These are phyloP conservation scores for Trichoderma hamatum DNA, from an alignment of 2,329 filamentous ascomycete species.

Conservation along the genomic window DNA sequence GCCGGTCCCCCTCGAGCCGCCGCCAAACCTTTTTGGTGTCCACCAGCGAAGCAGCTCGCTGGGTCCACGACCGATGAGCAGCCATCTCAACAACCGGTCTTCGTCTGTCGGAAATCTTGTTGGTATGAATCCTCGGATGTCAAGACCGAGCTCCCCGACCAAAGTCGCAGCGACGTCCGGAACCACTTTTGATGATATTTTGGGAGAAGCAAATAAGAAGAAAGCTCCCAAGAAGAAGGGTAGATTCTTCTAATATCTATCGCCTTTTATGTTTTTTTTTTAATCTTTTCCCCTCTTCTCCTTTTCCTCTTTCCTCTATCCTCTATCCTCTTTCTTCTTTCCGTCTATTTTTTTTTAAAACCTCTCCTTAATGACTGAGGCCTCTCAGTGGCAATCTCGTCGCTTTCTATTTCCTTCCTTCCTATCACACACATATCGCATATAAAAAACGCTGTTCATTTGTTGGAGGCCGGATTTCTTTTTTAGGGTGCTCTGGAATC, in stretches of 20 bases:
- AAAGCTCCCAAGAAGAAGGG: slow-evolving; percentile 46
- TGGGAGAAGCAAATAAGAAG: slow-evolving; percentile 43
- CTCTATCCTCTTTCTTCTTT: neutral
- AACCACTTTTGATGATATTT: slow-evolving; percentile 54
- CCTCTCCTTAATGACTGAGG: neutral
- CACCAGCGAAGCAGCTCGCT: slow-evolving; percentile 44
- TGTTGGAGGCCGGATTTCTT: neutral
- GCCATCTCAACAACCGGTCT: slow-evolving; percentile 40
- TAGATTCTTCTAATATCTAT: slow-evolving; percentile 42
- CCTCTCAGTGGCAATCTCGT: neutral
- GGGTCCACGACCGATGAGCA: slow-evolving; percentile 40
- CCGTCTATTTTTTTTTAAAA: neutral
- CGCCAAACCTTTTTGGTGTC: slow-evolving; percentile 35
- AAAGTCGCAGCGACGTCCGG: slow-evolving; percentile 37
- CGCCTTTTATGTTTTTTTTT: neutral
- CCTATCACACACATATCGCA: neutral
- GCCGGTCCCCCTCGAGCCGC: slow-evolving; percentile 46
- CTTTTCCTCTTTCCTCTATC: neutral
- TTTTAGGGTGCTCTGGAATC: neutral
- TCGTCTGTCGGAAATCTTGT: slow-evolving; percentile 44
- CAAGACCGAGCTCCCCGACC: slow-evolving; percentile 30
- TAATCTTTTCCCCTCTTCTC: neutral
- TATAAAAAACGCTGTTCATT: neutral
- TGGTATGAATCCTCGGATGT: slow-evolving; percentile 31
- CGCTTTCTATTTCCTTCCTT: neutral